phyloP scores from a whole-genome alignment of 139 green algal genomes.

The Chlorella sp. region DNA sequence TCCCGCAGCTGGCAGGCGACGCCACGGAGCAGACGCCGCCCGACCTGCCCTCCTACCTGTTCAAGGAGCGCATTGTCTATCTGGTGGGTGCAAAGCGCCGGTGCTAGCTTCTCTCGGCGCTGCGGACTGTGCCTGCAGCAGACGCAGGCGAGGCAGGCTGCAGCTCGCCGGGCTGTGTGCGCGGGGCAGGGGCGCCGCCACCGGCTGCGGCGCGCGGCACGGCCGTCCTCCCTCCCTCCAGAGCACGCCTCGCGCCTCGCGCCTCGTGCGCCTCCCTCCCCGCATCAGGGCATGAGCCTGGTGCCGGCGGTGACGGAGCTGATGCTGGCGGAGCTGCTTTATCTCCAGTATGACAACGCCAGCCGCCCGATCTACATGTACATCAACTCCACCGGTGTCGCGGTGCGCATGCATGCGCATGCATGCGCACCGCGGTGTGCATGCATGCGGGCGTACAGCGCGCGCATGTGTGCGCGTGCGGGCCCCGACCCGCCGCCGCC shows the following conservation, averaged over 20 bases:
- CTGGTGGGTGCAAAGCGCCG: conserved; percentile 65
- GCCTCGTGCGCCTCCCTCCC: no score
- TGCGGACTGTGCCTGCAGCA: no score
- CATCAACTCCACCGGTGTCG: conserved; percentile 98
- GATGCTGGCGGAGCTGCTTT: conserved; percentile 89
- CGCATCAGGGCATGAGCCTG: conserved; percentile 90
- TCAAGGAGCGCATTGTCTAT: conserved; percentile 99
- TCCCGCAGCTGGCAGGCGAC: conserved; percentile 73
- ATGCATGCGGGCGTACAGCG: neutral
- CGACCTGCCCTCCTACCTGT: conserved; percentile 96
- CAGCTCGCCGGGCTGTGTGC: no score
- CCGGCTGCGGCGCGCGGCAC: no score
- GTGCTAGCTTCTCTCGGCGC: neutral
- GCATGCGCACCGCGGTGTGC: neutral
- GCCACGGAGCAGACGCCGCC: conserved; percentile 86
- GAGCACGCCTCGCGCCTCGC: no score
- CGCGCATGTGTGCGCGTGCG: no score
- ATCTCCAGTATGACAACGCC: conserved; percentile 73
- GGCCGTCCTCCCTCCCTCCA: no score
- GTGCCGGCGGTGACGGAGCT: conserved; percentile 91
- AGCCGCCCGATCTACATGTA: conserved; percentile 95
- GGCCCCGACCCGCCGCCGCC: no score
- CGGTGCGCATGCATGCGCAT: conserved; percentile 51
- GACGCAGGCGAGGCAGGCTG: neutral
- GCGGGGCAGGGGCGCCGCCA: no score